A percentile compares a stretch with the other conserved stretches of the same genome.
Evolutionary conservation across 331 rosid species (phyloP).

Genomic region (Quercus tomentella): DNA sequence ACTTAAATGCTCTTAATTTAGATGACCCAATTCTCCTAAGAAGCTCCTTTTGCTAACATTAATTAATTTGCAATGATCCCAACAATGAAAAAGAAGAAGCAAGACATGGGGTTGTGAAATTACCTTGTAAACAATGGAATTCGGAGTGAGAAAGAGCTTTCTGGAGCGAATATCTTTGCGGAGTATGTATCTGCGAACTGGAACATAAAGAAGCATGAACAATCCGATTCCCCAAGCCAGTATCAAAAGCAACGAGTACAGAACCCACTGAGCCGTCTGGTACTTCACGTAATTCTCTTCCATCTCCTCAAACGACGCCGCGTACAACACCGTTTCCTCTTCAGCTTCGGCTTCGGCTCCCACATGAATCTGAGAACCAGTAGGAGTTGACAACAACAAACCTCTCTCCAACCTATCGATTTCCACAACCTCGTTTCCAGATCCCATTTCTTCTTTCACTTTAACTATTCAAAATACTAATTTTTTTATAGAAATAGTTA

Average conservation of each 20-base stretch:
- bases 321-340: slow-evolving; percentile 45
- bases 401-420: slow-evolving; percentile 60
- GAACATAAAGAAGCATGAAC: slow-evolving; percentile 76
- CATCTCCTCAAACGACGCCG: slow-evolving; percentile 78
- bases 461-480: too few species aligned
- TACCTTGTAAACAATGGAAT: slow-evolving; percentile 82
- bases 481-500: too few species aligned
- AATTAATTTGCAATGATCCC: neutral
- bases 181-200: slow-evolving; percentile 62
- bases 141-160: slow-evolving; percentile 69
- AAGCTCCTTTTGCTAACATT: neutral
- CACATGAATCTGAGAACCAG: neutral
- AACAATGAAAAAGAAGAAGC: neutral
- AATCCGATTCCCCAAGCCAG: slow-evolving; percentile 91
- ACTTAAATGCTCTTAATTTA: too few species aligned
- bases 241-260: slow-evolving; percentile 62
- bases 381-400: slow-evolving; percentile 24
- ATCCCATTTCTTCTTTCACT: slow-evolving; percentile 30
- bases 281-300: slow-evolving; percentile 65
- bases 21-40: too few species aligned
- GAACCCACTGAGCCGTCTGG: slow-evolving; percentile 71
- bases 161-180: slow-evolving; percentile 68
- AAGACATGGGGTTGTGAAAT: neutral
- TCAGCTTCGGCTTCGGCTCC: slow-evolving; percentile 23
- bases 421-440: slow-evolving; percentile 53